phyloP scores from a whole-genome alignment of 768 basidiomycete genomes.

The Boletus rex-veris region DNA sequence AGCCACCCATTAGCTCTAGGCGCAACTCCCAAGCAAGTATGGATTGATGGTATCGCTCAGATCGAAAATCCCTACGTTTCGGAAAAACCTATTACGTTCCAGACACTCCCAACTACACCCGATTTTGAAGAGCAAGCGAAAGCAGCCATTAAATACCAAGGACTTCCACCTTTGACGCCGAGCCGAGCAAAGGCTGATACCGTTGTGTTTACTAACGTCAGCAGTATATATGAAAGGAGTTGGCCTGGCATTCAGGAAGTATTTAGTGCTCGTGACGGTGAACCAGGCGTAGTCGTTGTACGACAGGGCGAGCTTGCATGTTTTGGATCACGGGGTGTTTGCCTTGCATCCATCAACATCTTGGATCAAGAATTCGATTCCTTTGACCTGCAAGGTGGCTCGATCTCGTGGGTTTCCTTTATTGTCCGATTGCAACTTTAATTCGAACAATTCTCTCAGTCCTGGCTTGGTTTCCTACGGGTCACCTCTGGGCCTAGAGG shows the following conservation, averaged over 20 bases:
- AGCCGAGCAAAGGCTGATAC: conserved; percentile 34
- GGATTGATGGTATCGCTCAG: conserved; percentile 82
- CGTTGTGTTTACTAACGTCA: conserved; percentile 66
- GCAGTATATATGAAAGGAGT: conserved; percentile 42
- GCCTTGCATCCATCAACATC: conserved; percentile 15
- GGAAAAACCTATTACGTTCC: conserved; percentile 52
- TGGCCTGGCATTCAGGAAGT: conserved; percentile 23
- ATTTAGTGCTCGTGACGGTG: conserved; percentile 10
- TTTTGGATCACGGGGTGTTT: conserved; percentile 35
- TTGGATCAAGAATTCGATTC: conserved; percentile 29
- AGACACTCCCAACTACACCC: conserved; percentile 51
- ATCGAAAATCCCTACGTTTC: conserved; percentile 43
- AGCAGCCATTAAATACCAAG: conserved; percentile 59
- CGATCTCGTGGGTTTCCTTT: conserved; percentile 42
- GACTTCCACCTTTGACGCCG: conserved; percentile 62
- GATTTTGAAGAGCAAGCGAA: conserved; percentile 63
- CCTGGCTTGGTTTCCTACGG: conserved; percentile 44
- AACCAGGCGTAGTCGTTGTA: conserved; percentile 46
- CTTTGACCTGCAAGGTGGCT: conserved; percentile 65
- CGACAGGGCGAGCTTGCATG: conserved; percentile 54
- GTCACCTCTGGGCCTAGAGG: conserved; percentile 49
- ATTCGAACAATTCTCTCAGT: conserved; percentile 27
- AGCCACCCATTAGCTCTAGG: conserved; percentile 75
- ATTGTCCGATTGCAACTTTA: neutral
- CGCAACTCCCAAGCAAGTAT: conserved; percentile 77